Percentiles rank a stretch among this genome's conserved stretches.
Conservation (phyloP, 2,329 filamentous ascomycete genomes). For the Madurella fahalii region DNA sequence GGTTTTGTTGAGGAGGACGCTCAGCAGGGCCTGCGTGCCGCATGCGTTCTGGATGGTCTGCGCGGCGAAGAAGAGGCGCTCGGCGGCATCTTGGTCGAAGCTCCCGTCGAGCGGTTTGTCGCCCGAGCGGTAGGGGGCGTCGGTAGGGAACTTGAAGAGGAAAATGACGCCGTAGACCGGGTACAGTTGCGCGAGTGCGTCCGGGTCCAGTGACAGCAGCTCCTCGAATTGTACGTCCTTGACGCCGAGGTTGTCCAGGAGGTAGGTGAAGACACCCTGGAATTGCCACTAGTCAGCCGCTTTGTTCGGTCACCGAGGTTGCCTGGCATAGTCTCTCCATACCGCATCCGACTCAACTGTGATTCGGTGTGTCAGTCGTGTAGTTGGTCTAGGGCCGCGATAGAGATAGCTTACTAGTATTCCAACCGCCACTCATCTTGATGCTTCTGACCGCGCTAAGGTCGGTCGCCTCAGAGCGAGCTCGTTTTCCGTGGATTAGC, state of each 20-base stretch:
- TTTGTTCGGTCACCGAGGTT: conserved; percentile 9
- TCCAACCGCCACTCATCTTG: conserved; percentile 64
- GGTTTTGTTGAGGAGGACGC: conserved; percentile 83
- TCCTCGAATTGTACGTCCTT: conserved; percentile 96
- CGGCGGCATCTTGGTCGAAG: conserved; percentile 71
- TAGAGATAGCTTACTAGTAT: conserved; percentile 61
- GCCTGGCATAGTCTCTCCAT: conserved; percentile 33
- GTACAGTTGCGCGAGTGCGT: conserved; percentile 64
- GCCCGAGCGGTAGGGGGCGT: conserved; percentile 54
- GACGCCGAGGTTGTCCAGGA: conserved; percentile 87
- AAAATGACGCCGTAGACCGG: conserved; percentile 96
- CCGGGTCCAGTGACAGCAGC: conserved; percentile 80
- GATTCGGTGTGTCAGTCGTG: conserved; percentile 16
- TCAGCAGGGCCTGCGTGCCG: conserved; percentile 90
- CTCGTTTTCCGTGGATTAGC: too few relatives aligned
- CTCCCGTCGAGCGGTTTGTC: conserved; percentile 72
- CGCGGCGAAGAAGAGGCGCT: conserved; percentile 84
- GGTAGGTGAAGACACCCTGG: conserved; percentile 91
- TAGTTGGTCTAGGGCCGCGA: conserved; percentile 7
- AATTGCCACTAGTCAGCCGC: conserved; percentile 29
- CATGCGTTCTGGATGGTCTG: conserved; percentile 99
- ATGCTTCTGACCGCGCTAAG: not conserved
- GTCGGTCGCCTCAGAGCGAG: not conserved
- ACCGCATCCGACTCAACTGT: conserved; percentile 90
- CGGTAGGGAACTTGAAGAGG: conserved; percentile 92